Base-by-base conservation (phyloP, 208 protist species). In the Acanthamoeba royreba region DNA sequence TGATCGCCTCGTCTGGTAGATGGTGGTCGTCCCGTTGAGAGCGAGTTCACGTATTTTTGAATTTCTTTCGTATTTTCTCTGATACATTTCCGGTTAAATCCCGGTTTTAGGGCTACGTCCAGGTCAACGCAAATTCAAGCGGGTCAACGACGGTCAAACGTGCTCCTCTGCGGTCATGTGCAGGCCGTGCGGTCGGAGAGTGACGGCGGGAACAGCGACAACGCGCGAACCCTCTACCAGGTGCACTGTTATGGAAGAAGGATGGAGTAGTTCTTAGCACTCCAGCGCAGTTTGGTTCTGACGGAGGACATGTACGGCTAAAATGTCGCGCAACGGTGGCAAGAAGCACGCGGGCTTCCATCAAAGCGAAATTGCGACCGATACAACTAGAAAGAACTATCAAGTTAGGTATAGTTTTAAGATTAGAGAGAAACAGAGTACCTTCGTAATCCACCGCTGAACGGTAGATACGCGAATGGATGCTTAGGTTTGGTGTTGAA, bases 361-460 rank as follows among this genome's bases (percentile, higher is more conserved):
- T 43, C 52, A 83, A 19, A 3, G 93, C 93, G 79, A 94, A 94
- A 55, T 72, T 81, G 22, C 61, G 81, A 11, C 93, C 92, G 33
- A 90, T 88, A 45, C 74, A 61, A 28, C 31, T 86, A 38, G 25
- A 2, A n/a, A n/a, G n/a, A n/a, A n/a, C n/a, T n/a, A n/a, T n/a
- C n/a, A n/a, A n/a, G n/a, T n/a, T n/a, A n/a, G n/a, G n/a, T n/a
- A n/a, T n/a, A n/a, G n/a, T n/a, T n/a, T n/a, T n/a, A n/a, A n/a
- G n/a, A n/a, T n/a, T n/a, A n/a, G n/a, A n/a, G n/a, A n/a, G n/a
- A n/a, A n/a, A n/a, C n/a, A n/a, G n/a, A n/a, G 7, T 40, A 86
- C 74, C 74, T 86, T 46, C 93, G 0, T 9, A 77, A 35, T 1
- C 93, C 93, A 22, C 83, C 93, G 52, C 61, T 87, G 72, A 94